phyloP scores from a whole-genome alignment of 2,329 filamentous ascomycete genomes.

The Anisogramma anomala region DNA sequence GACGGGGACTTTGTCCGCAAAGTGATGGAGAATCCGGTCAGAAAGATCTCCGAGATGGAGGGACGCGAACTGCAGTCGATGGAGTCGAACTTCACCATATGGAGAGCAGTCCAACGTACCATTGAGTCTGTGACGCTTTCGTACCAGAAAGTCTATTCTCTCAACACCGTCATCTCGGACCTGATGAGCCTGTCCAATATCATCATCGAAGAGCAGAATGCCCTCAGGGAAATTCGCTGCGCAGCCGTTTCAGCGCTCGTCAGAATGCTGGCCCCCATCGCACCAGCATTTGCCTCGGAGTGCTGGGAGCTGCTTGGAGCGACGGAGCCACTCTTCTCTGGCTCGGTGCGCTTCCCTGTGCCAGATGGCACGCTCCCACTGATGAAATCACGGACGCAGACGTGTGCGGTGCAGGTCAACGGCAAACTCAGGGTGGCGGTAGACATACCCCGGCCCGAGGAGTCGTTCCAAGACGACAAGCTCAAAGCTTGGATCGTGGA shows the following conservation, averaged over 20 bases:
- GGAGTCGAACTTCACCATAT: conserved; percentile 40
- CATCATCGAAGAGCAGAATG: conserved; percentile 36
- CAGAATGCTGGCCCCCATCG: conserved; percentile 65
- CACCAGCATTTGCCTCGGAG: conserved; percentile 71
- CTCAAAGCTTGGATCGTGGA: conserved; percentile 50
- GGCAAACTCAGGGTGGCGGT: conserved; percentile 63
- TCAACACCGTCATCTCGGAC: conserved; percentile 77
- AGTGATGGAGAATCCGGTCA: conserved; percentile 10
- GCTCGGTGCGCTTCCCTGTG: conserved; percentile 45
- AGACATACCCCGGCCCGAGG: conserved; percentile 42
- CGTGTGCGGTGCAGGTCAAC: conserved; percentile 64
- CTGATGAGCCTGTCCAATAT: conserved; percentile 71
- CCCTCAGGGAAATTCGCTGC: conserved; percentile 33
- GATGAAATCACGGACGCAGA: conserved; percentile 37
- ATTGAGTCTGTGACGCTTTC: conserved; percentile 56
- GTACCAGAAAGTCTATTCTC: conserved; percentile 58
- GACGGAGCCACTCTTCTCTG: conserved; percentile 28
- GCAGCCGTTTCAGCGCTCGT: conserved; percentile 46
- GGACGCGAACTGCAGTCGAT: conserved; percentile 26
- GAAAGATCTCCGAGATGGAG: conserved; percentile 22
- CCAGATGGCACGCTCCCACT: conserved; percentile 39
- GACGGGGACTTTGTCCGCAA: conserved; percentile 14
- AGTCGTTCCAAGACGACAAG: conserved; percentile 28
- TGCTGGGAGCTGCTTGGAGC: conserved; percentile 55
- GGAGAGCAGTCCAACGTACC: conserved; percentile 56